Conservation (phyloP, 2,329 filamentous ascomycete species). For the Cladosporium sp. region DNA sequence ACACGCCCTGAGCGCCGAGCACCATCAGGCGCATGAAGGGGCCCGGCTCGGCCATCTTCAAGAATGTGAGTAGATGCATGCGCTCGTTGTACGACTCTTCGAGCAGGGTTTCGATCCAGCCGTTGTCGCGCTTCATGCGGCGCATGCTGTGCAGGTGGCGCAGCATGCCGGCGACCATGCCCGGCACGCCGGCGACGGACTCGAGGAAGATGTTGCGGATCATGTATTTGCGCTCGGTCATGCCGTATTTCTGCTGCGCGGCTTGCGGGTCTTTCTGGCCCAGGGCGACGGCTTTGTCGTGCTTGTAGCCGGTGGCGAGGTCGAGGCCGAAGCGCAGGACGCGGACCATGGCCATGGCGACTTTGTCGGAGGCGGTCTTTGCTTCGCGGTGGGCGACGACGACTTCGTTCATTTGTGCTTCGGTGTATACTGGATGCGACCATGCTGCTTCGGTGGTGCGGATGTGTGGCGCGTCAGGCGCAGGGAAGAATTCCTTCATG, state of each 20-base stretch:
- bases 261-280: conserved; percentile 48
- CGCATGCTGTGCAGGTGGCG: conserved; percentile 83
- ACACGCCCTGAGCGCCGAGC: conserved; percentile 88
- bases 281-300: conserved; percentile 58
- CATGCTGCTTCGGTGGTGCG: conserved; percentile 51
- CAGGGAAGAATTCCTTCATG: conserved; percentile 52
- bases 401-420: conserved; percentile 75
- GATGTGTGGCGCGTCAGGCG: conserved; percentile 48
- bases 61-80: conserved; percentile 90
- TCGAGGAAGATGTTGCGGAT: conserved; percentile 87
- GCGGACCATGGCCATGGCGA: conserved; percentile 76
- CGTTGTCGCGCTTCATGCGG: conserved; percentile 87
- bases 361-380: conserved; percentile 71
- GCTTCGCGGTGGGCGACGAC: conserved; percentile 75
- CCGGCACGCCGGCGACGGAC: conserved; percentile 89
- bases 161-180: conserved; percentile 95
- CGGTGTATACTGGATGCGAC: conserved; percentile 63
- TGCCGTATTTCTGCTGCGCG: conserved; percentile 63
- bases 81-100: conserved; percentile 51
- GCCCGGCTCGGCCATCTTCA: conserved; percentile 85
- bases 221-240: conserved; percentile 87
- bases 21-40: conserved; percentile 93
- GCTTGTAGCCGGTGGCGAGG: conserved; percentile 75
- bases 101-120: conserved; percentile 68
- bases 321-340: conserved; percentile 80